phyloP scores from a whole-genome alignment of 1,284 basidiomycete species.

The Fomitopsis schrenkii region DNA sequence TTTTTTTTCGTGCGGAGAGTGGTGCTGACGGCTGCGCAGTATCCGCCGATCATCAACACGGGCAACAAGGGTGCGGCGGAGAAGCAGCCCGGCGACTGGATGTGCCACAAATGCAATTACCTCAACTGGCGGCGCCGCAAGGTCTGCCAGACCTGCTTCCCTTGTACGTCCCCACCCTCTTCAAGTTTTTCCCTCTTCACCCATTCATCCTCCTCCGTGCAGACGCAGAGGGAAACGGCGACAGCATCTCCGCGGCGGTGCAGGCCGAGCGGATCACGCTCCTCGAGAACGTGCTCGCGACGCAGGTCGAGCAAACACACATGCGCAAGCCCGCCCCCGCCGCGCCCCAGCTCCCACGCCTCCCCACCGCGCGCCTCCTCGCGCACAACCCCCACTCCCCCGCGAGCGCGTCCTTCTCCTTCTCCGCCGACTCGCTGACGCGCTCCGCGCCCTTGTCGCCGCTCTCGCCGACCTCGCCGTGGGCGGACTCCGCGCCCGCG shows the following conservation, averaged over 20 bases:
- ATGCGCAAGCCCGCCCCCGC: background rate
- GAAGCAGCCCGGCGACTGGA: conserved; percentile 89
- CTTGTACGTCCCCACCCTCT: conserved; percentile 47
- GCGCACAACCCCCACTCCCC: too few relatives aligned
- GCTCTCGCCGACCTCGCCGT: conserved; percentile 1
- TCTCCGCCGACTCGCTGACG: background rate
- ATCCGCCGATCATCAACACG: conserved; percentile 84
- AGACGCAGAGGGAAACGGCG: conserved; percentile 83
- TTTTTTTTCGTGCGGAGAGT: conserved; percentile 2
- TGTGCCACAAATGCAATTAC: conserved; percentile 80
- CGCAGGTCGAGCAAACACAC: conserved; percentile 36
- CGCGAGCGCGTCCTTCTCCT: background rate
- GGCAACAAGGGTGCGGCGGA: conserved; percentile 84
- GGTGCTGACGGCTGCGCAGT: conserved; percentile 33
- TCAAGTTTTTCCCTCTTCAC: background rate
- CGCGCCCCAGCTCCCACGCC: background rate
- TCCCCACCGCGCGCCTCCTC: too few relatives aligned
- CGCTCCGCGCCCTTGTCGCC: conserved; percentile 3
- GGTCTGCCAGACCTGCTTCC: conserved; percentile 85
- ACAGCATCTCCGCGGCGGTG: conserved; percentile 75
- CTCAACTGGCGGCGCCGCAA: conserved; percentile 83
- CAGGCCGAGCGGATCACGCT: conserved; percentile 79
- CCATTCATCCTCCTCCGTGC: background rate
- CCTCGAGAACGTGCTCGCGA: conserved; percentile 59
- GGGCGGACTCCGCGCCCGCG: background rate